Evolutionary conservation across 148 eudicot species (phyloP).

Genomic region (Nepenthes gracilis): DNA sequence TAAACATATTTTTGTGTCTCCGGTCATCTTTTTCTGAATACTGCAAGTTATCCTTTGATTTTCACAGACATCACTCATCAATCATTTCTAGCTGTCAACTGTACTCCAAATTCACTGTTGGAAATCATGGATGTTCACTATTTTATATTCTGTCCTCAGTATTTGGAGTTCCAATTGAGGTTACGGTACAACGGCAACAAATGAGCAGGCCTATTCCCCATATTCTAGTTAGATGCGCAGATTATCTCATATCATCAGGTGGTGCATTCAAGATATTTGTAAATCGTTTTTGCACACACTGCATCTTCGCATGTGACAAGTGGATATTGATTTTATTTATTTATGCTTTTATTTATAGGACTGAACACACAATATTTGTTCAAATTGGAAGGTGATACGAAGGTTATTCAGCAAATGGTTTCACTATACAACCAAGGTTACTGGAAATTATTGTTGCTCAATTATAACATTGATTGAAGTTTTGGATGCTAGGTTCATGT

Average conservation of each 20-base stretch:
- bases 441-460: constrained; percentile 4
- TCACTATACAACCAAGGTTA: constrained; percentile 82
- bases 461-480: not conserved
- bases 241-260: constrained; percentile 90
- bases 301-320: not conserved
- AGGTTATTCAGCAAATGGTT: constrained; percentile 69
- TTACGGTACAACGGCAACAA: constrained; percentile 71
- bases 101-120: too few relatives aligned
- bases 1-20: too few relatives aligned
- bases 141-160: constrained; percentile 26
- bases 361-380: constrained; percentile 64
- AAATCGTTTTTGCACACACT: not conserved
- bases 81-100: too few relatives aligned
- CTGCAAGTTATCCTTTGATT: too few relatives aligned
- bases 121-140: not conserved
- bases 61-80: too few relatives aligned
- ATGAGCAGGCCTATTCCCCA: constrained; percentile 62
- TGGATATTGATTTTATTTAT: not conserved
- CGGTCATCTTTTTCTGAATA: too few relatives aligned
- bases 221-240: constrained; percentile 77
- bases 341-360: constrained; percentile 28
- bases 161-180: constrained; percentile 80
- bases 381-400: constrained; percentile 74
- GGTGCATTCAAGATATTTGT: not conserved
- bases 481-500: not conserved